phyloP scores from a whole-genome alignment of 768 basidiomycete genomes.

The Mycena kentingensis region DNA sequence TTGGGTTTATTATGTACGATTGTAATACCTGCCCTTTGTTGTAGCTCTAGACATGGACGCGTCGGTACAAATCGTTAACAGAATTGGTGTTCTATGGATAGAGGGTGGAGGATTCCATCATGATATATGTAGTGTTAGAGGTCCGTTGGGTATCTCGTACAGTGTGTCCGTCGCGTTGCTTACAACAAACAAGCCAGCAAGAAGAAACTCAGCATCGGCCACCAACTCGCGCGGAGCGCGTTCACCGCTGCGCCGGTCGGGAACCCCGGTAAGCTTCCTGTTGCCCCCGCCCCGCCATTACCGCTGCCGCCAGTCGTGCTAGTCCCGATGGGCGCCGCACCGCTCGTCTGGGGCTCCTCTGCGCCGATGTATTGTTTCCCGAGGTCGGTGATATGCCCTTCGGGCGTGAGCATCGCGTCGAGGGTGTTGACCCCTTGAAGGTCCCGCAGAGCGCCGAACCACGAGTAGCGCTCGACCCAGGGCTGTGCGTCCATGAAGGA shows the following conservation, averaged over 20 bases:
- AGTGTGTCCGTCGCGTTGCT: background rate
- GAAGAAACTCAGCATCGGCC: background rate
- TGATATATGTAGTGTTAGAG: background rate
- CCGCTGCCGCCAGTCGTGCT: background rate
- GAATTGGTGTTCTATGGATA: slow-evolving; percentile 4
- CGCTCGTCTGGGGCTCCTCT: slow-evolving; percentile 19
- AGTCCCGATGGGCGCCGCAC: slow-evolving; percentile 1
- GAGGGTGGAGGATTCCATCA: background rate
- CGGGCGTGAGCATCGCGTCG: slow-evolving; percentile 45
- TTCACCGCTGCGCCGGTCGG: background rate
- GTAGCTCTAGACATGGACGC: no score
- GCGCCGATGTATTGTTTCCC: slow-evolving; percentile 50
- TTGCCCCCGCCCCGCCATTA: background rate
- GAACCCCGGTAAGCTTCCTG: background rate
- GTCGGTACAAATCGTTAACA: no score
- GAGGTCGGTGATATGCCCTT: slow-evolving; percentile 48
- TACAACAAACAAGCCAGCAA: background rate
- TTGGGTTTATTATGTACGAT: background rate
- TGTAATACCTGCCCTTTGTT: no score
- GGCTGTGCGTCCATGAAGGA: slow-evolving; percentile 52
- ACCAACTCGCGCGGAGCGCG: background rate
- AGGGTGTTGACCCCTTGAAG: slow-evolving; percentile 52
- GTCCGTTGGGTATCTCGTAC: background rate
- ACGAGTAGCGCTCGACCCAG: slow-evolving; percentile 62
- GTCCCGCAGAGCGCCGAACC: slow-evolving; percentile 60